These are phyloP conservation scores for Boletus smithii DNA, from an alignment of 1,284 basidiomycete genomes.

Conservation along the genomic window DNA sequence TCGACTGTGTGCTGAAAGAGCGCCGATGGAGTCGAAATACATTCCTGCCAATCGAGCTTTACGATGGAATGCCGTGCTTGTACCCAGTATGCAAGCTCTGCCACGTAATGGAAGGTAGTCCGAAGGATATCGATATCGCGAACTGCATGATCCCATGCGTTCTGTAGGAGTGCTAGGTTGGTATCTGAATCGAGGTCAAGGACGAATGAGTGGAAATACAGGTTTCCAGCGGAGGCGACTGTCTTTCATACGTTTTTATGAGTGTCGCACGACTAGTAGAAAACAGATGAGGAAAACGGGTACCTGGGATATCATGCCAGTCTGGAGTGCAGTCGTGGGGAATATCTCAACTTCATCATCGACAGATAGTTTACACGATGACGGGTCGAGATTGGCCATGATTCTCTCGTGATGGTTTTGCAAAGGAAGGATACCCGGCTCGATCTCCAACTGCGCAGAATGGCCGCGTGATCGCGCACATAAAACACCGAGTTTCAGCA, in stretches of 20 bases:
- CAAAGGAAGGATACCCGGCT: slow-evolving; percentile 7
- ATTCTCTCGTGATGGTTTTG: slow-evolving; percentile 13
- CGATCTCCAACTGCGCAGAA: slow-evolving; percentile 1
- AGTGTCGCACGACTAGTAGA: not conserved
- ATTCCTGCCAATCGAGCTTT: slow-evolving; percentile 37
- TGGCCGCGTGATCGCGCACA: not conserved
- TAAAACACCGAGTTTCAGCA: slow-evolving; percentile 8
- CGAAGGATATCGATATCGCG: slow-evolving; percentile 40
- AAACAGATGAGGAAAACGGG: not conserved
- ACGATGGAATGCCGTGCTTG: slow-evolving; percentile 41
- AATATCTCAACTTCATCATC: slow-evolving; percentile 38
- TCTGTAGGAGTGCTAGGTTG: slow-evolving; percentile 32
- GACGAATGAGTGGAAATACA: slow-evolving; percentile 49
- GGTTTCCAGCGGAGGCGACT: slow-evolving; percentile 40
- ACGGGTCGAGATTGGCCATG: slow-evolving; percentile 13
- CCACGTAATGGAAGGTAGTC: slow-evolving; percentile 47
- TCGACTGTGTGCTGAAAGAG: slow-evolving; percentile 17
- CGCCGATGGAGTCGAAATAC: slow-evolving; percentile 5
- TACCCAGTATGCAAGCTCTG: slow-evolving; percentile 39
- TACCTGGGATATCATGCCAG: slow-evolving; percentile 52
- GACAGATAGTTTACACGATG: slow-evolving; percentile 17
- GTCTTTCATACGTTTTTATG: slow-evolving; percentile 38
- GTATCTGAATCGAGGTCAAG: slow-evolving; percentile 33
- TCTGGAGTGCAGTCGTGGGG: slow-evolving; percentile 45
- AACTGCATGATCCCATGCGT: slow-evolving; percentile 38